These are phyloP conservation scores for Entoloma clypeatum DNA, from an alignment of 1,284 basidiomycete species.

Conservation along the genomic window DNA sequence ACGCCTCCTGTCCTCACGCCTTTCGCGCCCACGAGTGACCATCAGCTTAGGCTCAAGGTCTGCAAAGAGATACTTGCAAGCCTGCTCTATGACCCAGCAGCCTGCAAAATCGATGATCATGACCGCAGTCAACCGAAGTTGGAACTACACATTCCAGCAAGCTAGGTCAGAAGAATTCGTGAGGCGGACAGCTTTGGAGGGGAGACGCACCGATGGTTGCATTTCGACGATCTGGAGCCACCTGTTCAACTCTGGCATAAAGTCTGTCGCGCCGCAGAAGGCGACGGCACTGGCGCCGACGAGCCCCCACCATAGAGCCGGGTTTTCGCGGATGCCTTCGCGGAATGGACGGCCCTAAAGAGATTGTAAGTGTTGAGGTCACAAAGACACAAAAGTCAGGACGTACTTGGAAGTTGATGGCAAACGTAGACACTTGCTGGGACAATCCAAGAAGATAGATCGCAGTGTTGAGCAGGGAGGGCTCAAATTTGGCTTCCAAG, in stretches of 20 bases:
- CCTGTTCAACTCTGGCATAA: conserved; percentile 91
- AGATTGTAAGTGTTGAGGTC: conserved; percentile 6
- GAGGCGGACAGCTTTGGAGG: background rate
- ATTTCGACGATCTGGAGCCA: conserved; percentile 98
- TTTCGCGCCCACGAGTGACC: conserved; percentile 78
- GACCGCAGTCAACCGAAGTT: conserved; percentile 65
- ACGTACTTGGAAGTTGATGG: conserved; percentile 88
- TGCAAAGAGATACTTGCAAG: conserved; percentile 87
- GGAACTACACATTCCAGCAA: conserved; percentile 58
- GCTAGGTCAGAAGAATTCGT: background rate
- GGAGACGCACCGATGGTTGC: conserved; percentile 57
- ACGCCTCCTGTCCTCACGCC: conserved; percentile 50
- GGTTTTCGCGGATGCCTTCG: conserved; percentile 92
- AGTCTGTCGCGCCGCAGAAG: conserved; percentile 89
- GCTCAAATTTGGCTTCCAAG: conserved; percentile 92
- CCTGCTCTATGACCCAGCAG: conserved; percentile 80
- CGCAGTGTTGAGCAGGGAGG: conserved; percentile 88
- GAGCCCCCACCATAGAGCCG: conserved; percentile 87
- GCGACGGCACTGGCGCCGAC: conserved; percentile 85
- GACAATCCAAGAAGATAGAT: conserved; percentile 92
- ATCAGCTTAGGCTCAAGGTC: conserved; percentile 83
- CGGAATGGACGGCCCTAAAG: conserved; percentile 87
- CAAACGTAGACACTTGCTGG: conserved; percentile 95
- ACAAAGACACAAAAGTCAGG: conserved; percentile 1
- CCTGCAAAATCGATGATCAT: conserved; percentile 91